Conservation (phyloP, 2,329 filamentous ascomycete genomes). For the Allantophomopsis cytisporea region DNA sequence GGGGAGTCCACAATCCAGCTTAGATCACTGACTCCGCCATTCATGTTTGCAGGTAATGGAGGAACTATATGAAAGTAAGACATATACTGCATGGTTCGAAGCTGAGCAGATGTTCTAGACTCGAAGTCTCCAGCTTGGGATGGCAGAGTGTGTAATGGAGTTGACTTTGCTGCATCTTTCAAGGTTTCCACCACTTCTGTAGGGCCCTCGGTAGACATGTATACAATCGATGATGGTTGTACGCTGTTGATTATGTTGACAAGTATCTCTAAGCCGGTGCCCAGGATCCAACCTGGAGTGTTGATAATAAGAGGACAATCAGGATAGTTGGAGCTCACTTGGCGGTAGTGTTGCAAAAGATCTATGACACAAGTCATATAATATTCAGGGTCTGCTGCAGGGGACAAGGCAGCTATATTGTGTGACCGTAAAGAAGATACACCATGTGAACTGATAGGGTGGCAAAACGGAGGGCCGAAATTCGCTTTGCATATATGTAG, state of each 20-base stretch:
- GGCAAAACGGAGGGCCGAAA: constrained; percentile 54
- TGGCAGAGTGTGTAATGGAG: constrained; percentile 36
- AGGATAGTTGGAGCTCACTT: constrained; percentile 21
- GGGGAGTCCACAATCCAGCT: constrained; percentile 37
- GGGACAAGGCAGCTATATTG: constrained; percentile 49
- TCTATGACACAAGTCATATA: constrained; percentile 52
- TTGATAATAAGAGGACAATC: constrained; percentile 54
- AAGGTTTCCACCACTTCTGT: constrained; percentile 41
- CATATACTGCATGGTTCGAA: constrained; percentile 65
- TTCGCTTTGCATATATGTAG: constrained; percentile 45
- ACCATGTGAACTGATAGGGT: constrained; percentile 26
- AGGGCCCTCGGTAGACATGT: constrained; percentile 53
- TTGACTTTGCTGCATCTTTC: constrained; percentile 22
- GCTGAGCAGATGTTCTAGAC: constrained; percentile 47
- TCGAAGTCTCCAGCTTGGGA: constrained; percentile 43
- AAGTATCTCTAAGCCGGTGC: constrained; percentile 54
- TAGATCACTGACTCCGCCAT: constrained; percentile 2
- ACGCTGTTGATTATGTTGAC: constrained; percentile 38
- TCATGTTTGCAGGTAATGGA: constrained; percentile 6
- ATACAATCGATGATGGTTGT: constrained; percentile 47
- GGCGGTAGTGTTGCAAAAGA: constrained; percentile 43
- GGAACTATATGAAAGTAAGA: constrained; percentile 55
- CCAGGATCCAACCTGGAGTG: constrained; percentile 61
- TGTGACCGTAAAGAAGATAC: constrained; percentile 44
- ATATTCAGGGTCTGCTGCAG: constrained; percentile 51